These are phyloP conservation scores for Golubevia pallescens DNA, from an alignment of 1,284 basidiomycete genomes.

Conservation along the genomic window DNA sequence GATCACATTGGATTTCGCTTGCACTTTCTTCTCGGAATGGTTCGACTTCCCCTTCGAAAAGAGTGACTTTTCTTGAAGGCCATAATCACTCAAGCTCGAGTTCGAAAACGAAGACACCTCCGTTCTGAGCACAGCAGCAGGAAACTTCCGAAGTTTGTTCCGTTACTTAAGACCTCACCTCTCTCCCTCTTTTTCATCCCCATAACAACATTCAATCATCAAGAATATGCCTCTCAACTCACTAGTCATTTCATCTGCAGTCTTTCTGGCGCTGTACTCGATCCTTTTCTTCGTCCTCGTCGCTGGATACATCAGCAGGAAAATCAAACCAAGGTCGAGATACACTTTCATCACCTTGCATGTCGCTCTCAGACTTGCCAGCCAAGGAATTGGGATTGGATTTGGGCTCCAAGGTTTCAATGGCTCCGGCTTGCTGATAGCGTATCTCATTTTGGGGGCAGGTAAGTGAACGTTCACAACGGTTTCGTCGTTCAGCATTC, in stretches of 20 bases:
- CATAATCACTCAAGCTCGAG: too few relatives aligned
- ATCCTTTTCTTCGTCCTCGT: constrained; percentile 10
- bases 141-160: too few relatives aligned
- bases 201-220: too few relatives aligned
- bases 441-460: constrained; percentile 26
- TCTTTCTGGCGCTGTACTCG: constrained; percentile 20
- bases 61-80: too few relatives aligned
- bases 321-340: constrained; percentile 10
- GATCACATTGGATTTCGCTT: too few relatives aligned
- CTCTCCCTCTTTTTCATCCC: too few relatives aligned
- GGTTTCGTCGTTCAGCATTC: neutral
- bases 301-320: neutral
- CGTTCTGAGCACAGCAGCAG: too few relatives aligned
- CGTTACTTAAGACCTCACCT: too few relatives aligned
- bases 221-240: too few relatives aligned
- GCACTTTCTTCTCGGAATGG: too few relatives aligned
- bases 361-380: constrained; percentile 22
- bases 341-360: constrained; percentile 26
- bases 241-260: constrained; percentile 17
- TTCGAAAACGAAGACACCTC: too few relatives aligned
- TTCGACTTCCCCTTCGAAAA: too few relatives aligned
- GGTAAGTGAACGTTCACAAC: neutral
- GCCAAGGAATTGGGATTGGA: constrained; percentile 23
- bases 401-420: constrained; percentile 20
- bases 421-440: constrained; percentile 19